Percentiles rank a stretch among this genome's conserved stretches.
Evolutionary conservation across 305 asterid genomes (phyloP).

Genomic region (Caryopteris hybrid): DNA sequence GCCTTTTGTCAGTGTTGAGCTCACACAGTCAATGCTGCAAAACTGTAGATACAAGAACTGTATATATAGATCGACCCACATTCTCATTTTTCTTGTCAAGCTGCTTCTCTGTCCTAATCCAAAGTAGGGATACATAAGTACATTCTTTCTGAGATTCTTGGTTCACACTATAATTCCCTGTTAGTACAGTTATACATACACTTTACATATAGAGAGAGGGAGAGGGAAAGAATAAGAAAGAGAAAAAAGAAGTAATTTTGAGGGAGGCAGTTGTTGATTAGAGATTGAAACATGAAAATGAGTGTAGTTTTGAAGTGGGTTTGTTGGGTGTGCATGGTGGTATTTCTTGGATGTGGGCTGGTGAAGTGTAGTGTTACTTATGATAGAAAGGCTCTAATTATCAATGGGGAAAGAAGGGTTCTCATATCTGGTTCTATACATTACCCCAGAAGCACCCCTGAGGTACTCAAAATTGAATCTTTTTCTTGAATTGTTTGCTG

Average conservation of each 20-base stretch:
- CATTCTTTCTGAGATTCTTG: conserved; percentile 10
- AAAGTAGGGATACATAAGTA: not conserved
- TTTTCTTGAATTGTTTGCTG: conserved; percentile 2
- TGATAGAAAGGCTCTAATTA: conserved; percentile 73
- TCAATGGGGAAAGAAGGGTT: conserved; percentile 86
- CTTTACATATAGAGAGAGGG: conserved; percentile 6
- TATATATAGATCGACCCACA: conserved; percentile 20
- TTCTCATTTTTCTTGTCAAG: conserved; percentile 25
- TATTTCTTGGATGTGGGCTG: conserved; percentile 37
- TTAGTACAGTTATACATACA: conserved; percentile 16
- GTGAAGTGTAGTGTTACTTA: conserved; percentile 57
- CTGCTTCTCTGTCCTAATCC: conserved; percentile 8
- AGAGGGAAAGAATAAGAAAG: not conserved
- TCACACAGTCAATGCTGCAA: conserved; percentile 15
- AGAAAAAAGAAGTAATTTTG: not conserved
- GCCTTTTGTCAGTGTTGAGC: conserved; percentile 32
- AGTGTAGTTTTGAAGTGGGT: conserved; percentile 48
- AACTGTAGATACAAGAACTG: conserved; percentile 14
- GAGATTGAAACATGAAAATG: too few species aligned
- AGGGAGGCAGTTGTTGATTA: too few species aligned
- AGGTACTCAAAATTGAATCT: conserved; percentile 38
- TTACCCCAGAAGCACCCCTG: conserved; percentile 97
- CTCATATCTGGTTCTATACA: conserved; percentile 96
- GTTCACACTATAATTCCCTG: conserved; percentile 1
- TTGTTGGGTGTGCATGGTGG: conserved; percentile 34